Evolutionary conservation across 306 rosid species (phyloP), one percentile per base, ranked within the genome.

Genomic region (Cicer bijugum): DNA sequence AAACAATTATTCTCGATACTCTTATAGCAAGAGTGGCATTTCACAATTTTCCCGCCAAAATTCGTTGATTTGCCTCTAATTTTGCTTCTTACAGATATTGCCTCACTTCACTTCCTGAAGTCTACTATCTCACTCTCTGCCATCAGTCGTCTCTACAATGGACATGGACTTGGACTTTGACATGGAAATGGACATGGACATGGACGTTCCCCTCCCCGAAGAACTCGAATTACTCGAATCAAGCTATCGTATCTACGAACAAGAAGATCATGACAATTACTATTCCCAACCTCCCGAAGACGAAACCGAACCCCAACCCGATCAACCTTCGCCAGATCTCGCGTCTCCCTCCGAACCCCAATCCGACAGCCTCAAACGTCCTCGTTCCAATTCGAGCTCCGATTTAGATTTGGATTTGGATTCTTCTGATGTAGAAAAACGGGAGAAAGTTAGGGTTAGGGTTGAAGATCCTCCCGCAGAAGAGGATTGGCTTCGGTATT

Each of bases 191-290:
- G 90, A 84, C 51, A 83, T 75, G 88, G 93, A 87, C 15, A 87
- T 88, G 82, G 96, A 89, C 57, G 78, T 88, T 76, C 97, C 93
- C 11, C 77, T 86, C 17, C 92, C 91, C 1, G 95, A 92, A 70
- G 97, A 93, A 80, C 96, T 93, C 20, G 97, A 93, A 57, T 70
- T 88, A 61, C 96, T 91, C 17, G 98, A 93, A 80, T 91, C 93
- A 38, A 78, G 78, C 79, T 83, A 60, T 45, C 77, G 73, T 12
- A 63, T 45, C n/a, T 28, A 14, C 66, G 80, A 76, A 47, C 59
- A 76, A 57, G 23, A 75, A n/a, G 9, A 37, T 6, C 19, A 80
- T 3, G 15, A 20, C 33, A 20, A 20, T 43, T 15, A 61, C 44
- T 80, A 15, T 10, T 17, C 86, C 66, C 52, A 65, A 71, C 70